Base-by-base conservation (phyloP, 2,329 filamentous ascomycete genomes). In the Elsinoe fawcettii region DNA sequence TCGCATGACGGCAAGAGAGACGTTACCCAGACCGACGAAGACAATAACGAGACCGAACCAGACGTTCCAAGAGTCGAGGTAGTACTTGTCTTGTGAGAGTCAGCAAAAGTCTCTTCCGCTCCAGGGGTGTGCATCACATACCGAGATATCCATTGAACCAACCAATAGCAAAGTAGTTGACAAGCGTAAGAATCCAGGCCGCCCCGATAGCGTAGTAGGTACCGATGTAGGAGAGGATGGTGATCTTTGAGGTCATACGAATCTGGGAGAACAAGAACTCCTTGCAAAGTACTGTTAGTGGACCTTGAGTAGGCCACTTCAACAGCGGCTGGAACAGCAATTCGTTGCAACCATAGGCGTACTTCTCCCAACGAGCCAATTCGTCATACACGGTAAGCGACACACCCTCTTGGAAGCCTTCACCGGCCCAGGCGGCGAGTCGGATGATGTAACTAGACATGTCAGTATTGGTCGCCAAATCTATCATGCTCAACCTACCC, bases 371-470 rank as follows among this genome's bases (percentile, higher is more conserved):
- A 47, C 85, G 81, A 11, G 81, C 80, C 36, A 88, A 72, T 65
- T 88, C 85, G 61, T 88, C 85, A 65, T 87, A 88, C 7, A 88
- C 83, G 0, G 85, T 88, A 14, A 88, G 74, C 0, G 84, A 87
- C 0, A 88, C 85, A 60, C 85, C 85, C 64, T 88, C 85, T 65
- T 88, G 82, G 72, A 89, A 90, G 5, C 82, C 85, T 4, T 83
- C 80, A 34, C 80, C 80, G 56, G 84, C 81, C 71, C 88, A 90
- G 0, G 83, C 79, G 9, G 81, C 86, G 0, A 89, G 75, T 11
- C 87, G 84, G 46, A 88, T 80, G 34, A 82, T 77, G 68, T 86
- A 87, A 22, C 85, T 46, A 25, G 41, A 20, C 4, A 3, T 27
- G 41, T 46, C 85, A 16, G 41, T n/a, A 3, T 37, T 37, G 14